Evolutionary conservation across 129 eudicot genomes (phyloP).

Genomic region (Gnaphalium uliginosum): DNA sequence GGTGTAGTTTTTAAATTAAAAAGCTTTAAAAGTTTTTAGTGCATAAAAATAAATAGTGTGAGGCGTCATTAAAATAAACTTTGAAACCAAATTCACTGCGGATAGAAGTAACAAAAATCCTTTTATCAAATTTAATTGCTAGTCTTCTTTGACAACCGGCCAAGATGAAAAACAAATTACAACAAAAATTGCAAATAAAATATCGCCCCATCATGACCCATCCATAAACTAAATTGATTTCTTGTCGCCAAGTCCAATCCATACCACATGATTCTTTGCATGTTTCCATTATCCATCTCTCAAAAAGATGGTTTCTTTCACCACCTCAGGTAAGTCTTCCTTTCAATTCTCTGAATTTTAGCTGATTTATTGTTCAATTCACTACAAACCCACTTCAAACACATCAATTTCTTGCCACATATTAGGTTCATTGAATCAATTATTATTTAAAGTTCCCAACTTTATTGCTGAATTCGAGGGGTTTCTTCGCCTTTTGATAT

Average conservation of each 20-base stretch:
- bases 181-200: neutral
- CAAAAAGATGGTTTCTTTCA: neutral
- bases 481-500: constrained; percentile 16
- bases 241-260: neutral
- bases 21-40: too few species aligned
- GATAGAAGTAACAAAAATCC: too few species aligned
- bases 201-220: neutral
- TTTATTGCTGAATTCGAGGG: constrained; percentile 23
- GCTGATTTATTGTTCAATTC: neutral
- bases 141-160: too few species aligned
- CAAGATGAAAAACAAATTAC: neutral
- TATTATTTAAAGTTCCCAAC: constrained; percentile 13
- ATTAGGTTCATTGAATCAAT: constrained; percentile 5
- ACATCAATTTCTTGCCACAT: neutral
- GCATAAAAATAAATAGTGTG: too few species aligned
- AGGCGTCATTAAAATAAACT: too few species aligned
- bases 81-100: too few species aligned
- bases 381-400: constrained; percentile 15
- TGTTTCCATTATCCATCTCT: neutral
- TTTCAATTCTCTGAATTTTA: neutral
- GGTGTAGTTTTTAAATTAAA: too few species aligned
- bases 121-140: too few species aligned
- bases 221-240: constrained; percentile 2
- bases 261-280: neutral
- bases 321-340: neutral